A percentile compares a stretch with the other conserved stretches of the same genome.
phyloP scores from a whole-genome alignment of 176 grass and related monocot species.

The Otatea glauca region DNA sequence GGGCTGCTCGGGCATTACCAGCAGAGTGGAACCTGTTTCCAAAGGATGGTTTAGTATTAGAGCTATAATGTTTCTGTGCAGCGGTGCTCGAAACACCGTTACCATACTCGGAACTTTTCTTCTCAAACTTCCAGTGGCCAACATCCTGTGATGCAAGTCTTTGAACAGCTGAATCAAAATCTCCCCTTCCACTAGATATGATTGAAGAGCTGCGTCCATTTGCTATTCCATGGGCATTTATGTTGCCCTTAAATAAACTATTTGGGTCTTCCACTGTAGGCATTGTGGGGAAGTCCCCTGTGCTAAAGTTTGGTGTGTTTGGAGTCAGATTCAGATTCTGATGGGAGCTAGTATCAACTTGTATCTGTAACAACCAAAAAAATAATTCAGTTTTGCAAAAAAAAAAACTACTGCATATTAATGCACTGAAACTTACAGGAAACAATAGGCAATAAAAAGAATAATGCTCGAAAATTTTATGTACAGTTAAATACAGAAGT shows the following conservation, averaged over 20 bases:
- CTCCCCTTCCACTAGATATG: slow-evolving; percentile 27
- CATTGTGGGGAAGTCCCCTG: slow-evolving; percentile 53
- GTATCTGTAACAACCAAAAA: slow-evolving; percentile 41
- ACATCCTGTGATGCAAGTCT: slow-evolving; percentile 48
- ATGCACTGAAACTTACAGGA: not conserved
- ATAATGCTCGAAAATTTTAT: not conserved
- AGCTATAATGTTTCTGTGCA: slow-evolving; percentile 44
- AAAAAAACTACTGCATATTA: not conserved
- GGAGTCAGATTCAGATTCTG: slow-evolving; percentile 40
- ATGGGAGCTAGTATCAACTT: slow-evolving; percentile 54
- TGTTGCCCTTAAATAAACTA: slow-evolving; percentile 30
- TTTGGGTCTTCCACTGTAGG: slow-evolving; percentile 46
- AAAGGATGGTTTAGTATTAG: slow-evolving; percentile 36
- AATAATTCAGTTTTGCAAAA: not conserved
- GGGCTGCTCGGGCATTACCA: slow-evolving; percentile 24
- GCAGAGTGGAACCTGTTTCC: slow-evolving; percentile 51
- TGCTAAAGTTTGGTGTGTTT: slow-evolving; percentile 50
- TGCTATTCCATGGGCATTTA: not conserved
- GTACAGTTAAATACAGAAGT: too few species aligned
- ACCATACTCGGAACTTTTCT: slow-evolving; percentile 17
- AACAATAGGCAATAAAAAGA: not conserved
- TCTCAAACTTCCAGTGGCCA: slow-evolving; percentile 49
- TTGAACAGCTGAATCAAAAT: slow-evolving; percentile 60
- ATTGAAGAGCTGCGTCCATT: slow-evolving; percentile 31
- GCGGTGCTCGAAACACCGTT: slow-evolving; percentile 42